These are phyloP conservation scores for Pterocarpus macrocarpus DNA, from an alignment of 306 rosid species.

Conservation along the genomic window DNA sequence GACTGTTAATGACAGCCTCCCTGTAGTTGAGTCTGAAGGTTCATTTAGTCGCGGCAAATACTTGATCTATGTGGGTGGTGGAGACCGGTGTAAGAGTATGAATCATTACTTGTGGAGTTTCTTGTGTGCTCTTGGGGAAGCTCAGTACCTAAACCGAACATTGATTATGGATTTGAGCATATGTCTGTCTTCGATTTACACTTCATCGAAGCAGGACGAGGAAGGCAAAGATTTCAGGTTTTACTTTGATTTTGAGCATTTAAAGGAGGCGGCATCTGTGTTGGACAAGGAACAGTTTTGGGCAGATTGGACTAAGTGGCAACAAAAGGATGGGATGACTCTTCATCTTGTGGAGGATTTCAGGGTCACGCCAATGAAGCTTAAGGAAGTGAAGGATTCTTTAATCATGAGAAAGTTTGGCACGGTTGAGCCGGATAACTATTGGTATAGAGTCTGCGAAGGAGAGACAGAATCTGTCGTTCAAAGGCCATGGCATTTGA, in stretches of 20 bases:
- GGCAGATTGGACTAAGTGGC: conserved; percentile 90
- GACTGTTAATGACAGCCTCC: conserved; percentile 81
- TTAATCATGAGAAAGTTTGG: conserved; percentile 93
- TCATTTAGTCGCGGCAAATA: conserved; percentile 79
- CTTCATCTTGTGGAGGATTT: conserved; percentile 88
- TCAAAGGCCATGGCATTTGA: conserved; percentile 94
- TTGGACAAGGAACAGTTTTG: conserved; percentile 92
- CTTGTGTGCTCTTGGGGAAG: conserved; percentile 98
- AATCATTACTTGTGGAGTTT: conserved; percentile 98
- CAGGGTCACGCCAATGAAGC: conserved; percentile 88
- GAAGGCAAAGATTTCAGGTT: conserved; percentile 98
- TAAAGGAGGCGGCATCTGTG: conserved; percentile 87
- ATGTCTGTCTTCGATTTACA: conserved; percentile 86
- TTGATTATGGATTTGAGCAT: conserved; percentile 95
- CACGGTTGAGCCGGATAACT: conserved; percentile 91
- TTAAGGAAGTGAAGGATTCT: conserved; percentile 71
- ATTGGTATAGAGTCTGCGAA: conserved; percentile 97
- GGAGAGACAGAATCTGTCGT: conserved; percentile 91
- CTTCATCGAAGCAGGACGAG: conserved; percentile 80
- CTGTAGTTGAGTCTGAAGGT: conserved; percentile 86
- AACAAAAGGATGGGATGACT: conserved; percentile 69
- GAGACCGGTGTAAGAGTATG: conserved; percentile 98
- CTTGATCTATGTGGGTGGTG: conserved; percentile 80
- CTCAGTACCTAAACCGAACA: conserved; percentile 96
- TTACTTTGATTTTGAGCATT: conserved; percentile 97